phyloP scores from a whole-genome alignment of 1,284 basidiomycete species.

The Sporisorium iseilematis-ciliati region DNA sequence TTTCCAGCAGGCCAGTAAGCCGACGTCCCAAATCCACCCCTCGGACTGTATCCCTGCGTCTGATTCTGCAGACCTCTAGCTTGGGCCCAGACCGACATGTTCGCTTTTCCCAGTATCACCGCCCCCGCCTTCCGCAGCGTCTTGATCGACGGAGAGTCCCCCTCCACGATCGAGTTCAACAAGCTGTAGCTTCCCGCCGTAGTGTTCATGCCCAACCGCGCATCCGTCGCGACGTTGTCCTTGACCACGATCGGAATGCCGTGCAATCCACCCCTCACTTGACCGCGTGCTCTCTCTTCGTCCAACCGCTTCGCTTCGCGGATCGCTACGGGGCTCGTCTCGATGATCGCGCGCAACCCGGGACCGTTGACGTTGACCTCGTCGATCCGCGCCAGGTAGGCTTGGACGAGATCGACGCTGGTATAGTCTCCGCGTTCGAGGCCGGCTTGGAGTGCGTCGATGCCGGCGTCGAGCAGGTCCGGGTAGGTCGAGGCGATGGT shows the following conservation, averaged over 20 bases:
- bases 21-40: slow-evolving; percentile 76
- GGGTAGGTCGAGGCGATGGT: slow-evolving; percentile 10
- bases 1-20: slow-evolving; percentile 77
- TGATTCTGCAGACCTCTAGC: slow-evolving; percentile 73
- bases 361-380: slow-evolving; percentile 76
- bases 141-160: slow-evolving; percentile 77
- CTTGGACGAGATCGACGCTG: slow-evolving; percentile 67
- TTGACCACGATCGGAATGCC: slow-evolving; percentile 80
- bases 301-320: slow-evolving; percentile 72
- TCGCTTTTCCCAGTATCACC: slow-evolving; percentile 74
- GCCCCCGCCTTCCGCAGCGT: slow-evolving; percentile 77
- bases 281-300: slow-evolving; percentile 72
- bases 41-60: slow-evolving; percentile 77
- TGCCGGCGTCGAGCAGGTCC: slow-evolving; percentile 39
- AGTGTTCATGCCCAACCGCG: slow-evolving; percentile 76
- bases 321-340: slow-evolving; percentile 76
- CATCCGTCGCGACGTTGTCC: slow-evolving; percentile 77
- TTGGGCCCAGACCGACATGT: slow-evolving; percentile 68
- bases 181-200: slow-evolving; percentile 73
- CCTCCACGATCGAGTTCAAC: slow-evolving; percentile 73
- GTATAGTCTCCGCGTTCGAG: slow-evolving; percentile 19
- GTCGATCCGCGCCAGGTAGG: slow-evolving; percentile 78
- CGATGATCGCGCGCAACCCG: slow-evolving; percentile 76
- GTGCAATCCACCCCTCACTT: slow-evolving; percentile 75
- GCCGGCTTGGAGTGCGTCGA: slow-evolving; percentile 28